phyloP scores from a whole-genome alignment of 306 rosid genomes.

The Acacia crassicarpa region DNA sequence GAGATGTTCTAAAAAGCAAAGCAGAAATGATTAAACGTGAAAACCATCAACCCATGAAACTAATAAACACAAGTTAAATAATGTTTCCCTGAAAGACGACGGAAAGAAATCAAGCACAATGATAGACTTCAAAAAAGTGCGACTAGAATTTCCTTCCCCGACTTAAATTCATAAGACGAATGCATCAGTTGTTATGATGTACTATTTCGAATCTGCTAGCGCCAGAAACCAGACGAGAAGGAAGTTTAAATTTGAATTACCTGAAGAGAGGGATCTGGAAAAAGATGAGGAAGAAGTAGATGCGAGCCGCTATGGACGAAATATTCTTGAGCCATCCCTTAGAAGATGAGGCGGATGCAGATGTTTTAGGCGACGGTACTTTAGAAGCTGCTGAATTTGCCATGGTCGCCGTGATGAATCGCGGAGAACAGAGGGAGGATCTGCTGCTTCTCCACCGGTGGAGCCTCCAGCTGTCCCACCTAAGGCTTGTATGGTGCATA shows the following conservation, averaged over 20 bases:
- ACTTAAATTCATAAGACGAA: not conserved
- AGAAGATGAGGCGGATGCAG: constrained; percentile 29
- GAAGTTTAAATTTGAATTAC: constrained; percentile 28
- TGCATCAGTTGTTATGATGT: not conserved
- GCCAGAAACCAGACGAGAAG: not conserved
- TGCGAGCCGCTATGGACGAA: constrained; percentile 54
- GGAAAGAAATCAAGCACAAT: not conserved
- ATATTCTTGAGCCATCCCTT: constrained; percentile 58
- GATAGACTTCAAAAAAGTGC: not conserved
- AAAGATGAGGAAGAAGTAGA: constrained; percentile 74
- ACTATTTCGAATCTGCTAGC: not conserved
- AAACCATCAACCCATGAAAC: not conserved
- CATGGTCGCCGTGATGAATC: constrained; percentile 53
- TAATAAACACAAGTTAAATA: not conserved
- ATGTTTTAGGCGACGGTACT: constrained; percentile 26
- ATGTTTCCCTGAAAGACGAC: not conserved
- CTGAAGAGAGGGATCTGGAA: constrained; percentile 97
- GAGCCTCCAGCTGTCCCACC: not conserved
- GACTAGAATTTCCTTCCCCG: not conserved
- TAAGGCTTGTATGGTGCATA: too few species aligned
- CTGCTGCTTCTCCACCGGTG: constrained; percentile 24
- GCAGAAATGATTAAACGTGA: not conserved
- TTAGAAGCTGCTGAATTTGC: constrained; percentile 51
- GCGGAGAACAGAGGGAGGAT: constrained; percentile 19
- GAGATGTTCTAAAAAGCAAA: too few species aligned